Conservation (phyloP, 192 early-diverging fungal genomes). For the Backusella psychrophila region DNA sequence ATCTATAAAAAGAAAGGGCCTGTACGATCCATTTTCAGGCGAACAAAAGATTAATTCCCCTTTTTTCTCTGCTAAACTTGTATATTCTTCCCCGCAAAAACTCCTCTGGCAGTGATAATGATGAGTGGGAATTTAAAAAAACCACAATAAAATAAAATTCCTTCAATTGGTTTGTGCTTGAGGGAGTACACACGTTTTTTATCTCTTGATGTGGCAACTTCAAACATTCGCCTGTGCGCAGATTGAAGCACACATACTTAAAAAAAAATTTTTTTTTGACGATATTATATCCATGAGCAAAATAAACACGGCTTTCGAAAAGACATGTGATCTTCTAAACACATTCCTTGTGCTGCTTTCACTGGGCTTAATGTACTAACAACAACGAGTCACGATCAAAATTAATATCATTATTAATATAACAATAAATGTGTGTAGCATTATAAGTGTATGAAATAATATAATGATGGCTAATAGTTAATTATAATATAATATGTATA, state of each 20-base stretch:
- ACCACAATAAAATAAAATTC: neutral
- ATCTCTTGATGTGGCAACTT: conserved; percentile 5
- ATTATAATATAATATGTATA: neutral
- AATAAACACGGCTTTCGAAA: neutral
- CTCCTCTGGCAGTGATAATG: neutral
- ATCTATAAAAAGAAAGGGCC: neutral
- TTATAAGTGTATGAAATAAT: neutral
- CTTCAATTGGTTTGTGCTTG: neutral
- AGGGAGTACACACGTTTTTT: conserved; percentile 4
- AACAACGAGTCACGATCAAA: neutral
- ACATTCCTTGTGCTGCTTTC: neutral
- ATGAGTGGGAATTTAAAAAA: neutral
- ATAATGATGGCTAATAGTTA: neutral
- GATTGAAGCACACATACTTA: neutral
- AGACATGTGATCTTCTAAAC: neutral
- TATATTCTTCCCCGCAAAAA: conserved; percentile 5
- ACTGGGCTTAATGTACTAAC: neutral
- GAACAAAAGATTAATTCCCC: neutral
- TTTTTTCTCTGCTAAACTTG: conserved; percentile 1
- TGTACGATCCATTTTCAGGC: neutral
- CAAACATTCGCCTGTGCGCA: conserved; percentile 3
- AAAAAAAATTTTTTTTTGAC: neutral
- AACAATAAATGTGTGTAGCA: neutral
- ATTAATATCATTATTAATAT: neutral
- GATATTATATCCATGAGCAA: neutral